Base-by-base conservation (phyloP, 352 stramenopile species). In the Pythium inflatum region DNA sequence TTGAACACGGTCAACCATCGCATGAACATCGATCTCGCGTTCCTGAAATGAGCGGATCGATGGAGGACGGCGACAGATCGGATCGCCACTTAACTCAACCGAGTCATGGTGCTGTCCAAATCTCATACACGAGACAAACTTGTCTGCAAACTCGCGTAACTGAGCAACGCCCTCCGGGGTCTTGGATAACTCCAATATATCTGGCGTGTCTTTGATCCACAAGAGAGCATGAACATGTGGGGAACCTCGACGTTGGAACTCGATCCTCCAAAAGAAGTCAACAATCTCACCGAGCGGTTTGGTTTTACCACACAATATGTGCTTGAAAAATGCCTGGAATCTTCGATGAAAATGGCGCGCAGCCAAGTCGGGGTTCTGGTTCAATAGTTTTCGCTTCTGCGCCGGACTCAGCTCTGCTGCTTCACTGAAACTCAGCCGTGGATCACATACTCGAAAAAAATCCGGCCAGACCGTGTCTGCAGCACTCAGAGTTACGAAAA, bases 381-480 rank as follows among this genome's bases (percentile, higher is more conserved):
- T 61, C 2, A 61, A 24, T 1, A 34, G 36, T 24, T 24, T 3
- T 3, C 53, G 33, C 24, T 22, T 31, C 24, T 25, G n/a, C 2
- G n/a, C 0, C 0, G 53, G 1, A 2, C n/a, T 33, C 0, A 48
- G 12, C 7, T 48, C 8, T 5, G 13, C 8, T 6, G 49, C 49
- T 5, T 57, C 28, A 1, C n/a, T 18, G 2, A 57, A 28, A 14
- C 7, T 24, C 22, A 57, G 49, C 1, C 18, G 12, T 4, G 49
- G 49, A 41, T 57, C 22, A 41, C 33, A 50, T 53, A 70, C 74
- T 5, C 59, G 9, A 28, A 71, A 63, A 40, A 76, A 76, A 51
- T 74, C 66, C 2, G 67, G 70, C 61, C 74, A 81, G 0, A 71
- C 41, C 1, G 71, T 76, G 18, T 81, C 71, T 1, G 70, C 66